Percentiles rank a stretch among this genome's conserved stretches.
Conservation (phyloP, 2,329 filamentous ascomycete species). For the Talaromyces sp. region DNA sequence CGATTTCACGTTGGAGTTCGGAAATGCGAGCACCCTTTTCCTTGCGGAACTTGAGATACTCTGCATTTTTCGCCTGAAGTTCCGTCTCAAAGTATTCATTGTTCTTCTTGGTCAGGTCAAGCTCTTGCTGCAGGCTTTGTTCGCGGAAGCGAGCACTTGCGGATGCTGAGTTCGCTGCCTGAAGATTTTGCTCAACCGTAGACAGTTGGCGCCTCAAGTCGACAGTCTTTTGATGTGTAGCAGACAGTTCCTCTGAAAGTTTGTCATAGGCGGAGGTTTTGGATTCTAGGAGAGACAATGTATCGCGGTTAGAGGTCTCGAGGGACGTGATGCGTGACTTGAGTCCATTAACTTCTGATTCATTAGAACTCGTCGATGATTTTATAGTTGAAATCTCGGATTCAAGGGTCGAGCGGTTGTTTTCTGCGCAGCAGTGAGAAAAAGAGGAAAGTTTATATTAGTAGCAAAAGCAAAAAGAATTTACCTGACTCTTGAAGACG, state of each 20-base stretch:
- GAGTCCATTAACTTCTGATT: slow-evolving; percentile 68
- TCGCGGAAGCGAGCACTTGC: slow-evolving; percentile 85
- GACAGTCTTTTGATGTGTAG: slow-evolving; percentile 82
- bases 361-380: slow-evolving; percentile 60
- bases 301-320: slow-evolving; percentile 88
- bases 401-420: slow-evolving; percentile 66
- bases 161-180: slow-evolving; percentile 72
- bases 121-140: slow-evolving; percentile 82
- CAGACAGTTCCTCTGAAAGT: slow-evolving; percentile 77
- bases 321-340: slow-evolving; percentile 79
- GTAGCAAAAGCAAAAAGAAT: background rate
- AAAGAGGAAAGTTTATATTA: background rate
- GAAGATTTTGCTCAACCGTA: slow-evolving; percentile 73
- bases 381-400: slow-evolving; percentile 76
- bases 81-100: slow-evolving; percentile 92
- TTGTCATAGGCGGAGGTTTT: slow-evolving; percentile 84
- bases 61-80: slow-evolving; percentile 80
- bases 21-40: slow-evolving; percentile 89
- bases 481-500: slow-evolving; percentile 79
- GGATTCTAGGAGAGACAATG: slow-evolving; percentile 79
- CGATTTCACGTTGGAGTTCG: slow-evolving; percentile 80
- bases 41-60: slow-evolving; percentile 85
- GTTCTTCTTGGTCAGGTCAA: slow-evolving; percentile 81
- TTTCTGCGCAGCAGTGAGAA: slow-evolving; percentile 53
- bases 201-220: slow-evolving; percentile 79